Evolutionary conservation across 768 basidiomycete genomes (phyloP), one percentile per base, ranked within the genome.

Genomic region (Leccinum disarticulatum): DNA sequence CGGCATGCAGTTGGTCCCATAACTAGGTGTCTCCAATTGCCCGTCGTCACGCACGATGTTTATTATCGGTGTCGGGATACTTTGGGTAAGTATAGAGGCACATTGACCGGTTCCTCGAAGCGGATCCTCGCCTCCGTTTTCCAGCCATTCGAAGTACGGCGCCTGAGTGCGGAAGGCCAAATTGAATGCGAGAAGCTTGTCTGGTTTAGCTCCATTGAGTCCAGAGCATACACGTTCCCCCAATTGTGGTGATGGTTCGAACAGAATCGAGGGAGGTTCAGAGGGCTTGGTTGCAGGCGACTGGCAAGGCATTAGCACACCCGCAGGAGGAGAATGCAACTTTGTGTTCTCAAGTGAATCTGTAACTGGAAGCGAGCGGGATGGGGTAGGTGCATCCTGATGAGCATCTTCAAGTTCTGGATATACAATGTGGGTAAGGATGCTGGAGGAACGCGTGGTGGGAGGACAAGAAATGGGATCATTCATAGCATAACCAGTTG

Each of bases 111-210:
- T 70, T 33, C 66, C 68, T 33, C 66, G 67, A 1, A 64, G 66
- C 3, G 59, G 66, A 30, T 72, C 72, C 55, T 75, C 69, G 30
- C 76, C 79, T 25, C 80, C 79, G 19, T 82, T 82, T 70, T 91
- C 90, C 6, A 92, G 76, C 90, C 90, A 92, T 19, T 81, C 83
- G 63, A 91, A 92, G 66, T 82, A 90, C 2, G 81, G 80, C 6
- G 76, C 76, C 50, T 66, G 68, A 38, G 74, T 82, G 1, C 77
- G 76, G 66, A 91, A 91, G 11, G 90, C 90, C 64, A 86, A 77
- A 66, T 87, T 89, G 67, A 91, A 91, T 0, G 90, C 88, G 4
- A 87, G 64, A 13, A 64, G 59, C 1, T 59, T 66, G 3, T 72
- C 66, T 6, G n/a, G 38, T 56, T 63, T 60, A 22, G 13, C 25